Evolutionary conservation across 306 rosid genomes (phyloP).

Genomic region (Dryas octopetala): DNA sequence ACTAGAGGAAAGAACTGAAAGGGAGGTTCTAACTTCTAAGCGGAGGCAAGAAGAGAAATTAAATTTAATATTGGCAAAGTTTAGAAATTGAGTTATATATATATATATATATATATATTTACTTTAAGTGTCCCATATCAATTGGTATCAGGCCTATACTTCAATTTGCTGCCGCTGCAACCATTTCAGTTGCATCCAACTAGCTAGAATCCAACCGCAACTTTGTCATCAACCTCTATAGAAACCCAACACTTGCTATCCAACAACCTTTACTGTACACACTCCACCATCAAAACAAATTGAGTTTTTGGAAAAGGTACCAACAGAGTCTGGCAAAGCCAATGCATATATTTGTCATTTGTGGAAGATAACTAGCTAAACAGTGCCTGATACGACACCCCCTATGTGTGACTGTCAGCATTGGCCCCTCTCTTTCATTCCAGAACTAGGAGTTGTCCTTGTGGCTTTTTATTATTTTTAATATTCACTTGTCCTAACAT

Average conservation of each 20-base stretch:
- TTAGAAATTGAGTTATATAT: background rate
- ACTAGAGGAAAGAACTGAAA: background rate
- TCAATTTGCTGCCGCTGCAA: background rate
- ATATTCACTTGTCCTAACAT: background rate
- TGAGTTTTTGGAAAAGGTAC: too few relatives aligned
- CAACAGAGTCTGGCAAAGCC: too few relatives aligned
- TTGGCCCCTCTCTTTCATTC: background rate
- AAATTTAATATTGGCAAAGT: background rate
- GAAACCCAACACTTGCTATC: too few relatives aligned
- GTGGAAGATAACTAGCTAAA: too few relatives aligned
- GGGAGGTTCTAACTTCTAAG: background rate
- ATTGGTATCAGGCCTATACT: background rate
- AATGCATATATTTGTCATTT: too few relatives aligned
- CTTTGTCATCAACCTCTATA: too few relatives aligned
- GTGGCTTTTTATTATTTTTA: background rate
- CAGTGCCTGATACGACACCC: too few relatives aligned
- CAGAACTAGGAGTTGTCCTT: background rate
- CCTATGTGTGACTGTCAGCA: too few relatives aligned
- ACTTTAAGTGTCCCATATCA: background rate
- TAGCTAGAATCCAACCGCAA: background rate
- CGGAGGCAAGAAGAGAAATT: background rate
- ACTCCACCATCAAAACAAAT: too few relatives aligned
- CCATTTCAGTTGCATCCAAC: constrained; percentile 6
- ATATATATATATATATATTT: too few relatives aligned
- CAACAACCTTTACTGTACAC: too few relatives aligned